Evolutionary conservation across 2,329 filamentous ascomycete genomes (phyloP), one percentile per base, ranked within the genome.

Genomic region (Calonectria ilicicola): DNA sequence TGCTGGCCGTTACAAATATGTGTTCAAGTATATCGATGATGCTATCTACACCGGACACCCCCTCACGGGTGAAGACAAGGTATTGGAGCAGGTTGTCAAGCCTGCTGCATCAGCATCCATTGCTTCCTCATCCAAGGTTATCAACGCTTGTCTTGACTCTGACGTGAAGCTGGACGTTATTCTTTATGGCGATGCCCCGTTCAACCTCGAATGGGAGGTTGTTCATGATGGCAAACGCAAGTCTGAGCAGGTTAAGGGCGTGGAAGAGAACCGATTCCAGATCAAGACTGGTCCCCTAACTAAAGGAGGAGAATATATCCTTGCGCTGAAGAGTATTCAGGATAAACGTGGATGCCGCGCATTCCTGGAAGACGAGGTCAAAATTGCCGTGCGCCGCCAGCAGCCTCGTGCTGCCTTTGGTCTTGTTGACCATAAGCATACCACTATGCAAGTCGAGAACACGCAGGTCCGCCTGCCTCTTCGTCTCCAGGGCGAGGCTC

Each of bases 161-260:
- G 89, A 92, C 23, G 91, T 96, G 8, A 90, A 92, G 38, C 91
- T 97, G 32, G 91, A 95, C 69, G 91, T 98, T 46, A 84, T 89
- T 65, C 89, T 98, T 49, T 87, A 91, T 56, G 97, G 97, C 49
- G 95, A 98, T 78, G 89, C 92, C 21, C 97, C 97, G 0, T 98
- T 96, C 88, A 93, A 89, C 26, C 85, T 99, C 46, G 95, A 98
- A 81, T 99, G 98, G 86, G 97, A 98, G 83, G 87, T 98, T 47
- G 91, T 98, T 9, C 94, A 98, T 83, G 94, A 95, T 68, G 96
- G 96, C 68, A 97, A 94, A 84, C 91, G 96, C 66, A 92, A 91
- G 74, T 93, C 94, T 65, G 89, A 93, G 77, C 90, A 89, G 68
- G 87, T 91, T 29, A 87, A 90, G 1, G 87, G 90, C 69, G 94